Conservation (phyloP, 805 yeast genomes). For the Kluyveromyces nonfermentans region DNA sequence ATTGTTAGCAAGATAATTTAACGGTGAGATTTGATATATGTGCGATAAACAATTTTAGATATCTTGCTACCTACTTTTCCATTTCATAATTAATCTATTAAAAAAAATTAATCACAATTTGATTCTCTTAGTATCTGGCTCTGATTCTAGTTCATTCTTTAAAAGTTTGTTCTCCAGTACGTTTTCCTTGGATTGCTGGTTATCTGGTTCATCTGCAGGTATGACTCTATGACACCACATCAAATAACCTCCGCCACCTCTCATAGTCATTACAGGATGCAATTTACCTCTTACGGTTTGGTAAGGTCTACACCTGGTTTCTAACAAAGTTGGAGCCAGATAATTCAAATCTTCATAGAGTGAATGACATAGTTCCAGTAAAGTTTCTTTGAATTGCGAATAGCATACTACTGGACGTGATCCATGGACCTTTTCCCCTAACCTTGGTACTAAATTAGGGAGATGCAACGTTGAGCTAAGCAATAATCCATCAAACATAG, state of each 20-base stretch:
- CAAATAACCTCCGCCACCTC: constrained; percentile 87
- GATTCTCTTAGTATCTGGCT: background rate
- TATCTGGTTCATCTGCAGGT: constrained; percentile 35
- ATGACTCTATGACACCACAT: constrained; percentile 70
- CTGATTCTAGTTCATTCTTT: background rate
- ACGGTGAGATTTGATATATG: no score
- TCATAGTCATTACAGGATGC: constrained; percentile 91
- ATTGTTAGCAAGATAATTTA: no score
- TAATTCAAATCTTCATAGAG: constrained; percentile 58
- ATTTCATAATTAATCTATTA: background rate
- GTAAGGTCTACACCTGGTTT: constrained; percentile 73
- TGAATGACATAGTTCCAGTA: constrained; percentile 61
- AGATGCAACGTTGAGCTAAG: constrained; percentile 66
- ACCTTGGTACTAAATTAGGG: constrained; percentile 49
- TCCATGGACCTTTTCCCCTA: constrained; percentile 65
- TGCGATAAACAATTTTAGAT: no score
- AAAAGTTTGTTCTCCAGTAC: background rate
- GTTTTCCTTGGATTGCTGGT: background rate
- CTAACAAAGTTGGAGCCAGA: constrained; percentile 74
- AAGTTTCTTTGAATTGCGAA: constrained; percentile 68
- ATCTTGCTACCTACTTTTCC: background rate
- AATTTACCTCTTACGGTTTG: constrained; percentile 91
- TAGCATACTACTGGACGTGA: constrained; percentile 82
- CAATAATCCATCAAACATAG: constrained; percentile 66
- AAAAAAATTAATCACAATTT: background rate